These are phyloP conservation scores for Calamus simplicifolius DNA, from an alignment of 176 grass and related monocot species.

Conservation along the genomic window DNA sequence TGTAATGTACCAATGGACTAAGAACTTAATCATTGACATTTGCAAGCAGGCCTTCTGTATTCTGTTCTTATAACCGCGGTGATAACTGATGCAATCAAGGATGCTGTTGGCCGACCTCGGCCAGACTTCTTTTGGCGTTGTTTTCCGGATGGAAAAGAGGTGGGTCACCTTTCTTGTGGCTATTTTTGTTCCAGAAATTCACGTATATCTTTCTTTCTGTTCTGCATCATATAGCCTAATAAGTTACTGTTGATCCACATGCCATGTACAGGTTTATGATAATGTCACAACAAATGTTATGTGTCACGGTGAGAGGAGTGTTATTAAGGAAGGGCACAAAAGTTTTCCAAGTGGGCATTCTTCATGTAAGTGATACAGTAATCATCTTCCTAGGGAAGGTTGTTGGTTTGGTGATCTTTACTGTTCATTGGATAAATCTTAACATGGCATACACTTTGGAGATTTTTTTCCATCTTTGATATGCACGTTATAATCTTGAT, in stretches of 20 bases:
- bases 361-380: conserved; percentile 42
- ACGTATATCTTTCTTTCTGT: neutral
- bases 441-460: too few relatives aligned
- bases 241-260: neutral
- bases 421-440: neutral
- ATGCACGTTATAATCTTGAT: too few relatives aligned
- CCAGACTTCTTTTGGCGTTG: conserved; percentile 99
- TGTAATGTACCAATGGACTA: neutral
- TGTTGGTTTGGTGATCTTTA: neutral
- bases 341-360: conserved; percentile 95
- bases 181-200: neutral
- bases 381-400: too few relatives aligned
- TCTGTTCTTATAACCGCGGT: conserved; percentile 93
- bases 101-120: conserved; percentile 80
- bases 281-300: conserved; percentile 62
- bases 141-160: conserved; percentile 94
- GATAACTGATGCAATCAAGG: conserved; percentile 96
- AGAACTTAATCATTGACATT: neutral
- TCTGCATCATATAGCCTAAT: neutral
- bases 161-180: conserved; percentile 12
- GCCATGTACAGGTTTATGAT: conserved; percentile 54
- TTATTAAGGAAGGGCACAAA: conserved; percentile 91
- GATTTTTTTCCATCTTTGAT: too few relatives aligned
- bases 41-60: conserved; percentile 64
- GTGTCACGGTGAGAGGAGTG: conserved; percentile 71